Conservation (phyloP, 768 basidiomycete genomes). For the Russula foetens region DNA sequence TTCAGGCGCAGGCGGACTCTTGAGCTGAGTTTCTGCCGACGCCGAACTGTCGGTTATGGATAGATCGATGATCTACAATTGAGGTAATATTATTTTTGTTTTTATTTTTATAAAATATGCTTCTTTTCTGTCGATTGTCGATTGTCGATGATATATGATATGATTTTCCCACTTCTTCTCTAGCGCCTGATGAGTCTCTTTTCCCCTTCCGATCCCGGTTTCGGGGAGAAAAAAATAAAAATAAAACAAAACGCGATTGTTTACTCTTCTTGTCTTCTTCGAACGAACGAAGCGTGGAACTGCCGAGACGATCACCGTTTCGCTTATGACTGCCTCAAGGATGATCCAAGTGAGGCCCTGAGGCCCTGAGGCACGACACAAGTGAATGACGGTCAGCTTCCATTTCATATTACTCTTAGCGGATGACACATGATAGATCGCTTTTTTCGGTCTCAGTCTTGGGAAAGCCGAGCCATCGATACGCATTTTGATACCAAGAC, state of each 20-base stretch:
- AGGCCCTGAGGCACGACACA: no score
- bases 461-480: no score
- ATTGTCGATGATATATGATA: no score
- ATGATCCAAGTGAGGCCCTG: neutral
- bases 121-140: slow-evolving; percentile 1
- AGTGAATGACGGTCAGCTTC: no score
- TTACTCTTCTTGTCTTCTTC: no score
- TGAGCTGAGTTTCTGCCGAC: slow-evolving; percentile 11
- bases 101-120: neutral
- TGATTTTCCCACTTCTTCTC: neutral
- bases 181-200: neutral
- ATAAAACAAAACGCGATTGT: neutral
- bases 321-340: neutral
- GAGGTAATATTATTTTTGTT: neutral
- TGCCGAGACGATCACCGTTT: neutral
- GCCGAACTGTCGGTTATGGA: neutral
- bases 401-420: no score
- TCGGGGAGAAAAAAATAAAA: no score
- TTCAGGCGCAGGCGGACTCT: slow-evolving; percentile 7
- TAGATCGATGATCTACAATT: slow-evolving; percentile 4
- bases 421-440: no score
- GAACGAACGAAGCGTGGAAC: no score
- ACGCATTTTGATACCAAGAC: no score
- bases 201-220: no score
- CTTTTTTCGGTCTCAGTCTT: no score